A percentile compares a stretch with the other conserved stretches of the same genome.
These are phyloP conservation scores for Globisporangium canariense DNA, from an alignment of 352 stramenopile genomes.

Conservation along the genomic window DNA sequence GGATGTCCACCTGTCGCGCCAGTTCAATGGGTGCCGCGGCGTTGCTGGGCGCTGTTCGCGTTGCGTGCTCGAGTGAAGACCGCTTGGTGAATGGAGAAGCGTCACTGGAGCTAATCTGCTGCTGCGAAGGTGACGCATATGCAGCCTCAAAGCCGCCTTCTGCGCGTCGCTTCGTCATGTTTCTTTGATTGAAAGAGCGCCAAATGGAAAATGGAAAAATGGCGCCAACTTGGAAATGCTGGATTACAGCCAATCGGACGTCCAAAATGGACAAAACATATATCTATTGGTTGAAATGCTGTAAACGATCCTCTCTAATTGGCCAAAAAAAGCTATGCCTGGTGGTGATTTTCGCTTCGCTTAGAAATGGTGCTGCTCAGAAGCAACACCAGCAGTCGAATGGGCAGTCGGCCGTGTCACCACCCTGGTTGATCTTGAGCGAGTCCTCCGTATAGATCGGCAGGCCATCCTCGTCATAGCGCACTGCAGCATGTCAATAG, in stretches of 20 bases:
- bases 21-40: background rate
- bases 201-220: conserved; percentile 6
- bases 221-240: background rate
- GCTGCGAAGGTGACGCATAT: background rate
- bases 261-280: background rate
- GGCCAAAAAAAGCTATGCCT: conserved; percentile 14
- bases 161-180: conserved; percentile 10
- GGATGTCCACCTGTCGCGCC: conserved; percentile 45
- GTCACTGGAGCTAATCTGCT: background rate
- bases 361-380: conserved; percentile 19
- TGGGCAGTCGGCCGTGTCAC: conserved; percentile 80
- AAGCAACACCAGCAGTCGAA: conserved; percentile 93
- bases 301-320: conserved; percentile 13
- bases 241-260: conserved; percentile 5
- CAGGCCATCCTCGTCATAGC: conserved; percentile 82
- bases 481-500: conserved; percentile 33
- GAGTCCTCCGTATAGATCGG: conserved; percentile 85
- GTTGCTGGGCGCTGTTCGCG: background rate
- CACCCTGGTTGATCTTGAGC: conserved; percentile 80
- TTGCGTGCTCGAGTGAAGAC: background rate
- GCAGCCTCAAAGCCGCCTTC: background rate
- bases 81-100: background rate
- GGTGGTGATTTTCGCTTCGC: background rate
- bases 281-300: conserved; percentile 20
- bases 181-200: conserved; percentile 5